A percentile compares a stretch with the other conserved stretches of the same genome.
Conservation (phyloP, 1,284 basidiomycete genomes). For the Leccinum griseonigrum region DNA sequence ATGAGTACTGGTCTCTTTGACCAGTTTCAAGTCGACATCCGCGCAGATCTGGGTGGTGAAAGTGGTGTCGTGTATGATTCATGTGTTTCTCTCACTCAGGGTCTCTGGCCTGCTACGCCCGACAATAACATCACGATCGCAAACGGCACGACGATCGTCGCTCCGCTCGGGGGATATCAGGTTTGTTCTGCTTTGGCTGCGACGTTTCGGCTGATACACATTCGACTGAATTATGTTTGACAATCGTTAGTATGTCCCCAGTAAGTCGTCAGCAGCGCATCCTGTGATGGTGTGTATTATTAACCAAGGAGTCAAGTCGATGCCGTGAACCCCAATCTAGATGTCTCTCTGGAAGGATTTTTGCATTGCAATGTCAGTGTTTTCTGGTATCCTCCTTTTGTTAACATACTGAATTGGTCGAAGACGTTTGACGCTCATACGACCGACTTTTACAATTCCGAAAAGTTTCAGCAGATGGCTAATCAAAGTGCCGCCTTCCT, state of each 20-base stretch:
- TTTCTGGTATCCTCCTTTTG: neutral
- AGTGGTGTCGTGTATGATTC: constrained; percentile 71
- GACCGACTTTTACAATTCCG: constrained; percentile 49
- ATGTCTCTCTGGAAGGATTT: constrained; percentile 63
- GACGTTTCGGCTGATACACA: neutral
- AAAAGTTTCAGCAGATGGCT: constrained; percentile 51
- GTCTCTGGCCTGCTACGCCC: constrained; percentile 59
- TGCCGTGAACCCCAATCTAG: constrained; percentile 59
- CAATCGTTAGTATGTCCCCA: constrained; percentile 51
- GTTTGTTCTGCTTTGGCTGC: constrained; percentile 31
- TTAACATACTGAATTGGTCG: constrained; percentile 1
- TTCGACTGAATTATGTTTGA: neutral
- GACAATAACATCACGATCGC: constrained; percentile 60
- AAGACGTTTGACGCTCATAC: constrained; percentile 55
- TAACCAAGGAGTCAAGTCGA: constrained; percentile 49
- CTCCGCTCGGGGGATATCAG: constrained; percentile 73
- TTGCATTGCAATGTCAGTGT: constrained; percentile 54
- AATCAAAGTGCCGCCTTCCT: constrained; percentile 56
- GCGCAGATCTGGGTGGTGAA: constrained; percentile 77
- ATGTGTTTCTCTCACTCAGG: constrained; percentile 68
- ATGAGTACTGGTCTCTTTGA: constrained; percentile 53
- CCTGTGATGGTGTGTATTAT: constrained; percentile 13
- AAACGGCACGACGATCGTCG: constrained; percentile 67
- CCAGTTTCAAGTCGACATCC: constrained; percentile 41
- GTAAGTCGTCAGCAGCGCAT: constrained; percentile 45